phyloP scores from a whole-genome alignment of 2,329 filamentous ascomycete species.

The Penicillium verrucosum region DNA sequence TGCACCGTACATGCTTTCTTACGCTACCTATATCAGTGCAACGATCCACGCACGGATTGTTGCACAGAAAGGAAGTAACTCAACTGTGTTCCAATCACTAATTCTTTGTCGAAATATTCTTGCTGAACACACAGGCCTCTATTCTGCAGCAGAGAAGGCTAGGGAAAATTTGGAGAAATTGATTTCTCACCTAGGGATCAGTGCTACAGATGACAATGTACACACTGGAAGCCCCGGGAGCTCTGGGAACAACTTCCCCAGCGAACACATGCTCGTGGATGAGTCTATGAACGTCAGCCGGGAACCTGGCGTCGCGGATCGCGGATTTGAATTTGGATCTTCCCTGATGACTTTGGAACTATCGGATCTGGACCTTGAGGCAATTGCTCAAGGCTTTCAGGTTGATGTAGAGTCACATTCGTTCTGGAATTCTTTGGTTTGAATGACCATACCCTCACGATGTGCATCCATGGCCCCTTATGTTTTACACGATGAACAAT shows the following conservation, averaged over 20 bases:
- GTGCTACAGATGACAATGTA: background rate
- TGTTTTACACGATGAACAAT: background rate
- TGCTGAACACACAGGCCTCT: conserved; percentile 18
- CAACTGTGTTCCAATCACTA: conserved; percentile 28
- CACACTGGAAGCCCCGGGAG: background rate
- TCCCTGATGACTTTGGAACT: conserved; percentile 18
- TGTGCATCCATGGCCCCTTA: background rate
- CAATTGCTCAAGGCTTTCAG: conserved; percentile 27
- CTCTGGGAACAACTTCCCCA: background rate
- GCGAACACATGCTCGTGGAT: background rate
- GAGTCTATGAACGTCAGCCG: background rate
- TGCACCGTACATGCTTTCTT: conserved; percentile 50
- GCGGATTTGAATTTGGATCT: conserved; percentile 7
- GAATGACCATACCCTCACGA: background rate
- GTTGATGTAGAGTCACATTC: conserved; percentile 23
- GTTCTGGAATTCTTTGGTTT: conserved; percentile 20
- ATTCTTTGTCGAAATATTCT: conserved; percentile 21
- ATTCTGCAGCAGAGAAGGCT: conserved; percentile 24
- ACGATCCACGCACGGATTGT: conserved; percentile 54
- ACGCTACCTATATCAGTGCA: conserved; percentile 55
- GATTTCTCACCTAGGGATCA: conserved; percentile 18
- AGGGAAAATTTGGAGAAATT: conserved; percentile 22
- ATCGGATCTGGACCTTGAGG: conserved; percentile 27
- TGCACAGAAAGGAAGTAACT: conserved; percentile 24
- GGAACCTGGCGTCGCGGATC: background rate